These are phyloP conservation scores for Vanrija humicola DNA, from an alignment of 1,284 basidiomycete species.

Conservation along the genomic window DNA sequence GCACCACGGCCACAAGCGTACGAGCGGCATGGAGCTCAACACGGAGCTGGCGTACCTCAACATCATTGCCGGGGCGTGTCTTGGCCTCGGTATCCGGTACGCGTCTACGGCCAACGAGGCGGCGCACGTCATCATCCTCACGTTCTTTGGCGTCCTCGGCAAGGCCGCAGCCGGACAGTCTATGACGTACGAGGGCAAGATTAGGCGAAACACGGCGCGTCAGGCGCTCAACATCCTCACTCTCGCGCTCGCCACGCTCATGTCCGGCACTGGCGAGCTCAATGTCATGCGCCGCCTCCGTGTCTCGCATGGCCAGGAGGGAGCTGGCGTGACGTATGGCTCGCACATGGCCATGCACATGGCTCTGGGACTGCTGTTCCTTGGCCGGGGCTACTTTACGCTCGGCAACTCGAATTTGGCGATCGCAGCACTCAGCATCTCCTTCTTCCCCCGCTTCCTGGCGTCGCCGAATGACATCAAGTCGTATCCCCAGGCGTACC, in stretches of 20 bases:
- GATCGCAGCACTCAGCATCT: slow-evolving; percentile 80
- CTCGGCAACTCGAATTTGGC: slow-evolving; percentile 87
- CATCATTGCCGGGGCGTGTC: slow-evolving; percentile 83
- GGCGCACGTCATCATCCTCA: slow-evolving; percentile 76
- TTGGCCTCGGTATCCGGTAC: slow-evolving; percentile 86
- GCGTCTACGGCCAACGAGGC: slow-evolving; percentile 86
- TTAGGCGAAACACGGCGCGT: slow-evolving; percentile 78
- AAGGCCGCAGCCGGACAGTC: slow-evolving; percentile 57
- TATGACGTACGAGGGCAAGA: slow-evolving; percentile 73
- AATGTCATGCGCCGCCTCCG: slow-evolving; percentile 83
- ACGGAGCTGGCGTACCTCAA: slow-evolving; percentile 83
- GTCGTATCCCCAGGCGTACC: slow-evolving; percentile 83
- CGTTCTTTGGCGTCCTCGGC: slow-evolving; percentile 69
- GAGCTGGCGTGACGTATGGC: slow-evolving; percentile 73
- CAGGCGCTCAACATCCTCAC: slow-evolving; percentile 85
- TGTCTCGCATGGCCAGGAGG: slow-evolving; percentile 85
- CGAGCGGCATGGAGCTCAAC: slow-evolving; percentile 58
- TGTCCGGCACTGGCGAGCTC: slow-evolving; percentile 95
- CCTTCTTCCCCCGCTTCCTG: slow-evolving; percentile 88
- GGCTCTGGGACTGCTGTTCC: slow-evolving; percentile 86
- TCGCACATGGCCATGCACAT: slow-evolving; percentile 87
- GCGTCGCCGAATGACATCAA: slow-evolving; percentile 78
- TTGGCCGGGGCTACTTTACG: slow-evolving; percentile 89
- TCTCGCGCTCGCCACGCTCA: slow-evolving; percentile 79
- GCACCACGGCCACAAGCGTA: slow-evolving; percentile 54